These are phyloP conservation scores for Baudoinia panamericana DNA, from an alignment of 495 filamentous ascomycete genomes.

Conservation along the genomic window DNA sequence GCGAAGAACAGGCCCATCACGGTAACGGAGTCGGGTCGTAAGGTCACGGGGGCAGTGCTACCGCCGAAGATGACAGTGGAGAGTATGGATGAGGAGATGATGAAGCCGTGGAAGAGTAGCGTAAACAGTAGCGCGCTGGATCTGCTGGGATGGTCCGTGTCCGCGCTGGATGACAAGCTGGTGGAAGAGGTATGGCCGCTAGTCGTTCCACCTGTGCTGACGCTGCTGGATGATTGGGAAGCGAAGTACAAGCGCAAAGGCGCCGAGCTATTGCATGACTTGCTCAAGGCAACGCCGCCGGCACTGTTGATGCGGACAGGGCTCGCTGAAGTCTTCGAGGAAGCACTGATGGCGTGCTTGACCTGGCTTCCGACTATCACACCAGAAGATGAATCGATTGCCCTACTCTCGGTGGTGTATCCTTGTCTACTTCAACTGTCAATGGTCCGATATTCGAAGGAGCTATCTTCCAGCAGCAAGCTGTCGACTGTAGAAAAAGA, in stretches of 20 bases:
- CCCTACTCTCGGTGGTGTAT: conserved; percentile 53
- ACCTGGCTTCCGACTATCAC: conserved; percentile 67
- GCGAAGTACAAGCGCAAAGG: conserved; percentile 44
- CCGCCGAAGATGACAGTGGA: conserved; percentile 18
- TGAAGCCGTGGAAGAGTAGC: conserved; percentile 61
- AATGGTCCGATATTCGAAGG: conserved; percentile 29
- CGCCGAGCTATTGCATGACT: conserved; percentile 42
- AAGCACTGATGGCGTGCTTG: conserved; percentile 60
- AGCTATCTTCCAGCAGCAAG: not conserved
- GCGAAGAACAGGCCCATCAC: conserved; percentile 17
- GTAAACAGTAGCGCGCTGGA: conserved; percentile 46
- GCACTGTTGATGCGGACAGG: conserved; percentile 56
- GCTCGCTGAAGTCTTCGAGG: conserved; percentile 64
- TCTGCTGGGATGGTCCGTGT: conserved; percentile 53
- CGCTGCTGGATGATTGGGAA: conserved; percentile 59
- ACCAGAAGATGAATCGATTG: conserved; percentile 54
- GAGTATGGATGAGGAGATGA: conserved; percentile 30
- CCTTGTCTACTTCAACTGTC: conserved; percentile 49
- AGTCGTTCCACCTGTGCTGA: conserved; percentile 71
- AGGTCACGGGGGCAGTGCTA: conserved; percentile 12
- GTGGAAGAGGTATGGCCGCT: conserved; percentile 51
- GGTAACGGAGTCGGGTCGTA: conserved; percentile 22
- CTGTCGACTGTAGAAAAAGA: conserved; percentile 19
- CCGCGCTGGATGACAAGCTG: conserved; percentile 30
- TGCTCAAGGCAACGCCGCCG: conserved; percentile 42